These are phyloP conservation scores for Bruguiera sexangula DNA, from an alignment of 345 rosid genomes.

Conservation along the genomic window DNA sequence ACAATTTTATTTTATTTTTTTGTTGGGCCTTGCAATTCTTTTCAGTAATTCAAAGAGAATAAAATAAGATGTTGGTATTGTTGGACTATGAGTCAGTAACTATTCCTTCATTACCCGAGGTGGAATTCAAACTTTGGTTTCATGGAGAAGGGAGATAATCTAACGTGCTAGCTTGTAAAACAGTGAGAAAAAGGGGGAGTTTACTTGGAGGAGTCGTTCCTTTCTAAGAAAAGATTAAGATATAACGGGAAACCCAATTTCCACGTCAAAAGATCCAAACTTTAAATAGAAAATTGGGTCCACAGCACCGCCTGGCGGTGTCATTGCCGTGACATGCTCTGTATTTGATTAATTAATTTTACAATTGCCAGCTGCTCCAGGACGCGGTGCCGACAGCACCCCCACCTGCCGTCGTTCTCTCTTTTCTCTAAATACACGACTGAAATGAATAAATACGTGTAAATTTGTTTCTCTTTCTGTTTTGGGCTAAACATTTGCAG, in stretches of 20 bases:
- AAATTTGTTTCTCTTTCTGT: too few species aligned
- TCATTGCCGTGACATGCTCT: background rate
- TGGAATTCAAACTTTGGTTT: background rate
- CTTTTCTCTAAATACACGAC: too few species aligned
- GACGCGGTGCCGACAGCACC: slow-evolving; percentile 6
- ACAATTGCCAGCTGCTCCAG: slow-evolving; percentile 1
- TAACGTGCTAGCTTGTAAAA: too few species aligned
- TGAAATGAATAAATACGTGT: too few species aligned
- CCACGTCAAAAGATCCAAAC: background rate
- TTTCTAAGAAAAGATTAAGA: background rate
- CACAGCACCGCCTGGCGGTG: background rate
- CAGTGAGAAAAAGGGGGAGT: too few species aligned
- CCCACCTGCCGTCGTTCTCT: too few species aligned
- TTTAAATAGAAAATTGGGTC: too few species aligned
- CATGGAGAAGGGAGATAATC: too few species aligned
- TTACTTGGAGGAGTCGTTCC: background rate
- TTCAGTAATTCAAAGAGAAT: background rate
- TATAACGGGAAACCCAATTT: background rate
- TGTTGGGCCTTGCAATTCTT: background rate
- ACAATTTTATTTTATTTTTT: background rate
- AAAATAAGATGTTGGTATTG: background rate
- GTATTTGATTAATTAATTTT: background rate
- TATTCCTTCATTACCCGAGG: too few species aligned
- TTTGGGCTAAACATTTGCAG: too few species aligned
- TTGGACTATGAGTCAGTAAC: too few species aligned